A percentile compares a stretch with the other conserved stretches of the same genome.
Conservation (phyloP, 2,329 filamentous ascomycete genomes). For the Aspergillus tubingensis region DNA sequence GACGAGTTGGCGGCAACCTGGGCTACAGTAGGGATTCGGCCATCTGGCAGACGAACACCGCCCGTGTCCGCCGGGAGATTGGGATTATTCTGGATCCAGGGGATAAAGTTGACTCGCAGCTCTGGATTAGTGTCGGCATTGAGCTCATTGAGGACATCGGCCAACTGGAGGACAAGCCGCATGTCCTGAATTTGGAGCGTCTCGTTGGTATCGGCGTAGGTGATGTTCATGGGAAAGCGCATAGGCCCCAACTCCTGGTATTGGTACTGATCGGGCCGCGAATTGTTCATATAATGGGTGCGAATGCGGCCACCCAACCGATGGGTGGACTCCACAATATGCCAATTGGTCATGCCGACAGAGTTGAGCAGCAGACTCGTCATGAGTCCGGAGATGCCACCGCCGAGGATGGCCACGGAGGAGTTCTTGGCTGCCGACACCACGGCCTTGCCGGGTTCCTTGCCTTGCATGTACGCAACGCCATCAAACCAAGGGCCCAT, state of each 20-base stretch:
- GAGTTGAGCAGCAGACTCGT: slow-evolving; percentile 47
- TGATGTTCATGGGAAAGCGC: slow-evolving; percentile 47
- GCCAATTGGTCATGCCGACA: slow-evolving; percentile 49
- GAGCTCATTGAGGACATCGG: slow-evolving; percentile 43
- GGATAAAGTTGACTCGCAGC: slow-evolving; percentile 46
- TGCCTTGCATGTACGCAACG: slow-evolving; percentile 39
- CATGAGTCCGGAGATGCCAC: slow-evolving; percentile 40
- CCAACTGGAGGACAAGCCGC: slow-evolving; percentile 47
- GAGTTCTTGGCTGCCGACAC: slow-evolving; percentile 34
- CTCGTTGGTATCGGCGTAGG: slow-evolving; percentile 44
- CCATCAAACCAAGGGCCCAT: slow-evolving; percentile 46
- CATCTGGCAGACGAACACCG: slow-evolving; percentile 52
- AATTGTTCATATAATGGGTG: slow-evolving; percentile 47
- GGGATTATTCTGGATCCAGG: slow-evolving; percentile 43
- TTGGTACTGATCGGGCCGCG: slow-evolving; percentile 37
- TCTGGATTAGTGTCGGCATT: slow-evolving; percentile 37
- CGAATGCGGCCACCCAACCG: slow-evolving; percentile 48
- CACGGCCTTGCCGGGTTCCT: slow-evolving; percentile 27
- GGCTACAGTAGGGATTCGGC: slow-evolving; percentile 55
- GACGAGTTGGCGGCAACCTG: slow-evolving; percentile 49
- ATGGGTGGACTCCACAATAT: slow-evolving; percentile 47
- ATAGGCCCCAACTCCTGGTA: slow-evolving; percentile 50
- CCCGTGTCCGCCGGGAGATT: slow-evolving; percentile 57
- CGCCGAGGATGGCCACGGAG: slow-evolving; percentile 41
- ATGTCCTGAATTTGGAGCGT: slow-evolving; percentile 48